Percentiles rank a stretch among this genome's conserved stretches.
Evolutionary conservation across 2,329 filamentous ascomycete species (phyloP).

Genomic region (Scedosporium aurantiacum): DNA sequence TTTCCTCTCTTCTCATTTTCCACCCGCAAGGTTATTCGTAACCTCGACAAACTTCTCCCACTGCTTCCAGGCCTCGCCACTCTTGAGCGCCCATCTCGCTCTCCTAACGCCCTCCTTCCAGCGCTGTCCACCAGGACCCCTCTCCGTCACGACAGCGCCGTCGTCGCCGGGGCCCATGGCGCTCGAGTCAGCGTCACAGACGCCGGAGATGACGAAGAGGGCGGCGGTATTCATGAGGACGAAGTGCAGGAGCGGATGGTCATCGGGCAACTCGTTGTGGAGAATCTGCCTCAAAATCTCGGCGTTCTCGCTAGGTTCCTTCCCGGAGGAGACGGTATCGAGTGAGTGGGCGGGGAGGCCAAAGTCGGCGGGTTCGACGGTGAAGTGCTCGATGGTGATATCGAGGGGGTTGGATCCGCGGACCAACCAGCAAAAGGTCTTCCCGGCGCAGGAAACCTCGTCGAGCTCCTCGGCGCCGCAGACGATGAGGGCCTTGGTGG

Average conservation of each 20-base stretch:
- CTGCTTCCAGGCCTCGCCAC: constrained; percentile 73
- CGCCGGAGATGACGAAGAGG: constrained; percentile 71
- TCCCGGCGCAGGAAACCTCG: constrained; percentile 84
- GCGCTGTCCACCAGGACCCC: constrained; percentile 72
- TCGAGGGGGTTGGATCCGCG: constrained; percentile 27
- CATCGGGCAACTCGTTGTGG: constrained; percentile 55
- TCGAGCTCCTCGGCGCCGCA: constrained; percentile 93
- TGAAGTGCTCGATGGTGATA: constrained; percentile 62
- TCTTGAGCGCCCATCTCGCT: constrained; percentile 79
- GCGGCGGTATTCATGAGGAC: constrained; percentile 90
- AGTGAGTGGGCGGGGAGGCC: constrained; percentile 68
- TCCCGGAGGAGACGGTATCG: constrained; percentile 68
- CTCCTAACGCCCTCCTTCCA: constrained; percentile 93
- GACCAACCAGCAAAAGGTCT: constrained; percentile 81
- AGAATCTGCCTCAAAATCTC: constrained; percentile 70
- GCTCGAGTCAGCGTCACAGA: constrained; percentile 75
- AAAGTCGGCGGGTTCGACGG: constrained; percentile 73
- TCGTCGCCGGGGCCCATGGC: constrained; percentile 72
- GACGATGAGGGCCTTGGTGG: constrained; percentile 76
- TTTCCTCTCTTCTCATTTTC: background rate
- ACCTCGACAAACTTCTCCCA: constrained; percentile 77
- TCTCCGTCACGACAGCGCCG: constrained; percentile 67
- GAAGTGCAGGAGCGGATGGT: constrained; percentile 85
- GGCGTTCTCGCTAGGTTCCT: constrained; percentile 79
- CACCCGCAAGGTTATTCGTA: constrained; percentile 46